Conservation (phyloP, 202 grass and related monocot genomes). For the Carex arenaria region DNA sequence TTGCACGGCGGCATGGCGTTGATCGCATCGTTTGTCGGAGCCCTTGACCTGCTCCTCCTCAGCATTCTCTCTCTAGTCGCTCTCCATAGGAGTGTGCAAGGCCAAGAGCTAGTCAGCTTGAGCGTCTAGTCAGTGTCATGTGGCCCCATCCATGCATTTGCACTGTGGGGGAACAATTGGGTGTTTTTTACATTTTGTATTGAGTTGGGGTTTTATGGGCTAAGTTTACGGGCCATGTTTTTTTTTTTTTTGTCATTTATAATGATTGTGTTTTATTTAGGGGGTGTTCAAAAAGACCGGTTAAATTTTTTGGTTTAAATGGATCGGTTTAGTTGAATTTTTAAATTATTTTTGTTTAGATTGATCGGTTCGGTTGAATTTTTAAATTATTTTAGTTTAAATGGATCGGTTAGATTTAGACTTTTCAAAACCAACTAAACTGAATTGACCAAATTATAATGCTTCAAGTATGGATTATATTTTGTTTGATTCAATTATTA, state of each 20-base stretch:
- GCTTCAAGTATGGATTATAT: no score
- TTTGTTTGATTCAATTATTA: no score
- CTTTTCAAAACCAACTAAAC: no score
- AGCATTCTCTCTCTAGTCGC: constrained; percentile 36
- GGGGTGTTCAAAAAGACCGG: no score
- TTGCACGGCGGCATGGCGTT: constrained; percentile 48
- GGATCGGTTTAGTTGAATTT: no score
- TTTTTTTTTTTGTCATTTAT: neutral
- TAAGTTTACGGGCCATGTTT: neutral
- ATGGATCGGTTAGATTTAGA: no score
- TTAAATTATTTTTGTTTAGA: no score
- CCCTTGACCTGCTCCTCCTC: constrained; percentile 41
- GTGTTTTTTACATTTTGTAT: neutral
- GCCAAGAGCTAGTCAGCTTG: constrained; percentile 30
- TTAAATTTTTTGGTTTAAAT: no score
- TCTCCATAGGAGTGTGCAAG: constrained; percentile 11
- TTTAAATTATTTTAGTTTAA: no score
- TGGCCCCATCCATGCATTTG: constrained; percentile 17
- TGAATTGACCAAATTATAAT: no score
- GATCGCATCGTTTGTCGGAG: constrained; percentile 43
- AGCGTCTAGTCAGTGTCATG: constrained; percentile 29
- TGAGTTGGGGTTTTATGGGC: neutral
- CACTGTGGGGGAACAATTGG: constrained; percentile 1
- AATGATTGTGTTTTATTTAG: neutral
- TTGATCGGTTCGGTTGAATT: no score